Base-by-base conservation (phyloP, 345 rosid species). In the Moricandia arvensis region DNA sequence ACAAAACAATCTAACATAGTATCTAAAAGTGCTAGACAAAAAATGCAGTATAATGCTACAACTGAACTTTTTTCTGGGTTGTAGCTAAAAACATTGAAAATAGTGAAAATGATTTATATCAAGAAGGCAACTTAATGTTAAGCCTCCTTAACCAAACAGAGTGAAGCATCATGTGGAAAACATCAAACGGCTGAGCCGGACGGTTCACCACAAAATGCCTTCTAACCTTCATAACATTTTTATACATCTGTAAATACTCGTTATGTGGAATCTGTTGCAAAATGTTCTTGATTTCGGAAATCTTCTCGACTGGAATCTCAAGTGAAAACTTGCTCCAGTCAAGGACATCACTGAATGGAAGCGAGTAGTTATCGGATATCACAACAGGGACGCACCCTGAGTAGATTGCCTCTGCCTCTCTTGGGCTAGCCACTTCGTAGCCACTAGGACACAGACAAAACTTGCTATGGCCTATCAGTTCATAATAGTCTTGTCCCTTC, bases 391-490 rank as follows among this genome's bases (percentile, higher is more conserved):
- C n/a, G n/a, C n/a, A n/a, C n/a, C n/a, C n/a, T n/a, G n/a, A n/a
- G n/a, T n/a, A n/a, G n/a, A n/a, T n/a, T n/a, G n/a, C n/a, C n/a
- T n/a, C n/a, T n/a, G n/a, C n/a, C n/a, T n/a, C n/a, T n/a, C n/a
- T n/a, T n/a, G n/a, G n/a, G n/a, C n/a, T n/a, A n/a, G n/a, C n/a
- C n/a, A n/a, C n/a, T n/a, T n/a, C n/a, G n/a, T n/a, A n/a, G n/a
- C n/a, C n/a, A n/a, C 89, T 86, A 0, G 90, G 93, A 69, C 87
- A 86, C 74, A 87, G 68, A 75, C 90, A 90, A 80, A 79, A 88
- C 82, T 76, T 87, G 79, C 87, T 87, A 26, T 8, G 63, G 1
- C 84, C 82, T 85, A 85, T 79, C 33, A 85, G 26, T 21, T 74
- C 63, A 34, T 63, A 49, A 80, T 87, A 86, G 73, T 83, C 49